Conservation (phyloP, 371 early-diverging fungal species). For the Rhizomucor pusillus region DNA sequence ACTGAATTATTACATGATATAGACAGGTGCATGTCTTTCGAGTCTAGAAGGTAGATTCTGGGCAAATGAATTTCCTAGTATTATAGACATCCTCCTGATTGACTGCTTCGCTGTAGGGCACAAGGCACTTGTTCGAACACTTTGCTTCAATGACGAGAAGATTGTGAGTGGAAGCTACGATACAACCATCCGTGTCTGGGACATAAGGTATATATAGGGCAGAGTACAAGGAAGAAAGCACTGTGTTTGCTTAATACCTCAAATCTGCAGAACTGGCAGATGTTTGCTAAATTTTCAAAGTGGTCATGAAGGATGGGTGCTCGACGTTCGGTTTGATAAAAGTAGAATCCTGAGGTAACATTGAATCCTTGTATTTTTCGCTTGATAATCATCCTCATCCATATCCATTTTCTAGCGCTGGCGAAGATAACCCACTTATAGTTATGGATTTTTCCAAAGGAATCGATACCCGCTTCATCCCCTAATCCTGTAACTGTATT, state of each 20-base stretch:
- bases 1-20: conserved; percentile 1
- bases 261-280: conserved; percentile 24
- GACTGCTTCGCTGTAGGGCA: conserved; percentile 67
- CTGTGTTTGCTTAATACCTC: neutral
- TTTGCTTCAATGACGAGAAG: conserved; percentile 67
- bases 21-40: conserved; percentile 70
- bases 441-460: conserved; percentile 81
- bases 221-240: neutral
- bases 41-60: conserved; percentile 37
- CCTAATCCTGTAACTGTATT: no score
- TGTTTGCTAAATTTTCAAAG: conserved; percentile 62
- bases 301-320: conserved; percentile 90
- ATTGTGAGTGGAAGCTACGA: conserved; percentile 76
- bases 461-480: conserved; percentile 45
- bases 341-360: conserved; percentile 74
- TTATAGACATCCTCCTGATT: no score
- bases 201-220: conserved; percentile 41
- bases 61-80: neutral
- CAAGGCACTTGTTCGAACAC: conserved; percentile 88
- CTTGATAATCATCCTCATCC: neutral
- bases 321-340: conserved; percentile 88
- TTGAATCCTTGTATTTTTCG: neutral
- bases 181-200: conserved; percentile 95
- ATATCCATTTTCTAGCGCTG: conserved; percentile 43
- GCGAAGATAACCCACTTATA: conserved; percentile 76